Base-by-base conservation (phyloP, 768 basidiomycete species). In the Lentinus tigrinus region DNA sequence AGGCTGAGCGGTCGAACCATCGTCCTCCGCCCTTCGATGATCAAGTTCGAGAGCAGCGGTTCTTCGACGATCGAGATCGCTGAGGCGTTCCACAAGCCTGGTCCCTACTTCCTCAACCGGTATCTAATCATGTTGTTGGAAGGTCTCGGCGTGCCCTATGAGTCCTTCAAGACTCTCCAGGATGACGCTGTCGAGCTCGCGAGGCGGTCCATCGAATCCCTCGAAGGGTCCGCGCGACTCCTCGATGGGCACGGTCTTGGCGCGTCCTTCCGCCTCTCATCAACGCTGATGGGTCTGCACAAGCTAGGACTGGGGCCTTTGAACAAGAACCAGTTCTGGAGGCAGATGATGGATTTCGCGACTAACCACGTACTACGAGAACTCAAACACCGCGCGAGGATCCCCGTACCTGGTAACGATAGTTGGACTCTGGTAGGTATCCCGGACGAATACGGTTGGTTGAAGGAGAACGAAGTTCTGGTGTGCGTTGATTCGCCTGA, bases 361-460 rank as follows among this genome's bases (percentile, higher is more conserved):
- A 73, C 81, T 26, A 77, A 87, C 61, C 87, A 89, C 56, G 74
- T 86, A n/a, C 75, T 90, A 7, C 80, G 88, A 37, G 75, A 81
- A 46, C 74, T 89, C 19, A 90, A 89, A 58, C 80, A 83, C 54
- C 69, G 69, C 43, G 86, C 88, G 0, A 79, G 88, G 4, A 90
- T 91, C 38, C 87, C 87, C 14, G 75, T 91, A 13, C 82, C 81
- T 1, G 51, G 51, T 16, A 17, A 4, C 2, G 74, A 74, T 4
- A 83, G 79, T 2, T 87, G 81, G 76, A 90, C 86, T 0, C 69
- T 92, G 1, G 89, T 89, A 3, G 89, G 89, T 0, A 81, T 90
- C 7, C 87, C 87, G 0, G 89, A 92, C 66, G 75, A 84, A 1
- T 83, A 85, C 58, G 67, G 70, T 0, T 81, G 75, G 56, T 75